Percentiles rank a stretch among this genome's conserved stretches.
phyloP scores from a whole-genome alignment of 148 eudicot genomes.

The Nepenthes gracilis region DNA sequence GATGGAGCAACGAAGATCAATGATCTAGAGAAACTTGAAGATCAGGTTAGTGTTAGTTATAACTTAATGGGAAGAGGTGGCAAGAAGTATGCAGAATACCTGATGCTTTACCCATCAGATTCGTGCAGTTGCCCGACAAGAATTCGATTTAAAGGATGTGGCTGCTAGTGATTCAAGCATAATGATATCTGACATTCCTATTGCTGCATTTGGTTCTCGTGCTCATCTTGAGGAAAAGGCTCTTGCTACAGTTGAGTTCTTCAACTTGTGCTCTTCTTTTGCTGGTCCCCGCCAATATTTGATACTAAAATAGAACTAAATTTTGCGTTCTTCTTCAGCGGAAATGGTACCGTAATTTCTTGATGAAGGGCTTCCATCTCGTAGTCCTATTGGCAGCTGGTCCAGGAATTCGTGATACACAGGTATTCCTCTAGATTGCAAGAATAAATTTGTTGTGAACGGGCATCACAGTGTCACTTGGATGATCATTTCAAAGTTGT shows the following conservation, averaged over 20 bases:
- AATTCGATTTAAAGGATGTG: constrained; percentile 18
- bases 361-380: constrained; percentile 97
- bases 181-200: constrained; percentile 36
- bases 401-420: constrained; percentile 95
- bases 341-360: constrained; percentile 95
- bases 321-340: constrained; percentile 42
- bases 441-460: background rate
- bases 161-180: constrained; percentile 21
- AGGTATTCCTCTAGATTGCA: constrained; percentile 32
- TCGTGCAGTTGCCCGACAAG: constrained; percentile 49
- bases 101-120: constrained; percentile 51
- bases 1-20: constrained; percentile 95
- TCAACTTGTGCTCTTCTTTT: background rate
- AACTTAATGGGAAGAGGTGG: background rate
- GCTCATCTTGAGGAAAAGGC: constrained; percentile 87
- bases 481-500: too few relatives aligned
- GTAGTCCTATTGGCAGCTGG: constrained; percentile 96
- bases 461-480: too few relatives aligned
- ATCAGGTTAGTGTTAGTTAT: constrained; percentile 43
- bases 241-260: constrained; percentile 49
- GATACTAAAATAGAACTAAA: constrained; percentile 3
- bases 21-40: constrained; percentile 92
- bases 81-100: background rate
- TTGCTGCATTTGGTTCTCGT: constrained; percentile 77
- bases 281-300: background rate